A percentile compares a stretch with the other conserved stretches of the same genome.
Evolutionary conservation across 768 basidiomycete genomes (phyloP).

Genomic region (Pleurotus citrinopileatus): DNA sequence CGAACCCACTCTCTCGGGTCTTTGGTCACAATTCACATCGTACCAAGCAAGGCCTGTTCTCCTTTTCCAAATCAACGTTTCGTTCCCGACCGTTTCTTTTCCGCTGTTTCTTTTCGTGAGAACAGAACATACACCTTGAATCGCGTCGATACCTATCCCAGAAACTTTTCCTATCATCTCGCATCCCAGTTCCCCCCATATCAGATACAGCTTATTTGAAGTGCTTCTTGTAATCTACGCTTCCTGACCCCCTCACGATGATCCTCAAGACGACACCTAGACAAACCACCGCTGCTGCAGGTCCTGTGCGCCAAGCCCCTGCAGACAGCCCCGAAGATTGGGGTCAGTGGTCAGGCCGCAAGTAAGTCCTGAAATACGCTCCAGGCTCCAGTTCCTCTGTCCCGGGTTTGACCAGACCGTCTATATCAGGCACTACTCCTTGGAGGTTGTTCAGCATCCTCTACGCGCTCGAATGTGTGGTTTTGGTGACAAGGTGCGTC

Average conservation of each 20-base stretch:
- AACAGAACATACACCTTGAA: background rate
- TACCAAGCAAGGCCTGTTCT: no score
- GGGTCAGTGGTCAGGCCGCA: constrained; percentile 68
- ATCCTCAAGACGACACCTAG: constrained; percentile 62
- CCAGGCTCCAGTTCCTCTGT: constrained; percentile 2
- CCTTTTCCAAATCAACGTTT: constrained; percentile 2
- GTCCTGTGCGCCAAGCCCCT: constrained; percentile 27
- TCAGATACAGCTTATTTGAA: constrained; percentile 3
- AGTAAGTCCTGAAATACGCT: constrained; percentile 38
- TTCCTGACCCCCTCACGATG: no score
- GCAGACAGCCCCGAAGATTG: constrained; percentile 54
- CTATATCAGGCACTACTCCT: constrained; percentile 64
- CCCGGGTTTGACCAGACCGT: constrained; percentile 14
- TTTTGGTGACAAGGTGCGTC: constrained; percentile 86
- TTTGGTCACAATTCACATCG: constrained; percentile 22
- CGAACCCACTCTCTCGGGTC: constrained; percentile 42
- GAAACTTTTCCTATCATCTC: constrained; percentile 6
- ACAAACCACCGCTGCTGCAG: constrained; percentile 28
- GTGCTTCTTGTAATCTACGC: constrained; percentile 5
- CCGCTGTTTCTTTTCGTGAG: constrained; percentile 3
- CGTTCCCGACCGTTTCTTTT: constrained; percentile 9
- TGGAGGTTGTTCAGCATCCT: constrained; percentile 87
- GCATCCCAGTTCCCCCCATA: constrained; percentile 8
- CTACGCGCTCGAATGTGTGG: constrained; percentile 93
- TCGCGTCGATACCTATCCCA: background rate